phyloP scores from a whole-genome alignment of 495 filamentous ascomycete genomes.

The Trichoderma reesei region DNA sequence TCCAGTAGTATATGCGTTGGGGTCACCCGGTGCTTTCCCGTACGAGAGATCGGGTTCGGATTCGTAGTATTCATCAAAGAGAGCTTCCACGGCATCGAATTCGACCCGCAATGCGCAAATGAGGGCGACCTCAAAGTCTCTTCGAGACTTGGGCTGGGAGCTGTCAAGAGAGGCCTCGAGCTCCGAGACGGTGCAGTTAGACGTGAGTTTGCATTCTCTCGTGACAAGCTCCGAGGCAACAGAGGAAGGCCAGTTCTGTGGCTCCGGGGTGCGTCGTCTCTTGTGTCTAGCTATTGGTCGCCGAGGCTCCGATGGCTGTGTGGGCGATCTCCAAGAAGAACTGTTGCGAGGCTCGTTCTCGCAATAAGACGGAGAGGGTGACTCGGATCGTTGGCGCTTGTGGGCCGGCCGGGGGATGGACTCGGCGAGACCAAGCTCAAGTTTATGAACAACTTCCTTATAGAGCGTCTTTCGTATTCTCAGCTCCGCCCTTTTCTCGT shows the following conservation, averaged over 20 bases:
- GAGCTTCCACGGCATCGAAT: slow-evolving; percentile 19
- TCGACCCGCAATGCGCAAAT: slow-evolving; percentile 28
- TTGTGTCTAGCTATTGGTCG: neutral
- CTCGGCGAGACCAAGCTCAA: neutral
- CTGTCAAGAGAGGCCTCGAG: neutral
- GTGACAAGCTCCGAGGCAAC: neutral
- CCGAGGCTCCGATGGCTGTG: neutral
- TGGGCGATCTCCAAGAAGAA: neutral
- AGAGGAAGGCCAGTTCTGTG: neutral
- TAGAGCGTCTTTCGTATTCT: neutral
- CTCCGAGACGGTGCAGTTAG: neutral
- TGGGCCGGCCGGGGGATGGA: neutral
- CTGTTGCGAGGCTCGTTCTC: neutral
- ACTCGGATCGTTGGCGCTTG: neutral
- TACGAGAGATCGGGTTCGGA: slow-evolving; percentile 18
- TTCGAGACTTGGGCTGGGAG: neutral
- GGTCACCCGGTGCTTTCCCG: slow-evolving; percentile 17
- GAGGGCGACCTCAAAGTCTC: slow-evolving; percentile 26
- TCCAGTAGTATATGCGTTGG: slow-evolving; percentile 28
- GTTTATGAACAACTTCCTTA: neutral
- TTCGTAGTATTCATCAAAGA: slow-evolving; percentile 23
- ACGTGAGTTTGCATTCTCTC: neutral
- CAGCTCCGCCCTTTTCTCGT: neutral
- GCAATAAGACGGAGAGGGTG: neutral
- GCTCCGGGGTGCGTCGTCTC: neutral